Conservation (phyloP, 805 yeast genomes). For the Yarrowia yakushimensis region DNA sequence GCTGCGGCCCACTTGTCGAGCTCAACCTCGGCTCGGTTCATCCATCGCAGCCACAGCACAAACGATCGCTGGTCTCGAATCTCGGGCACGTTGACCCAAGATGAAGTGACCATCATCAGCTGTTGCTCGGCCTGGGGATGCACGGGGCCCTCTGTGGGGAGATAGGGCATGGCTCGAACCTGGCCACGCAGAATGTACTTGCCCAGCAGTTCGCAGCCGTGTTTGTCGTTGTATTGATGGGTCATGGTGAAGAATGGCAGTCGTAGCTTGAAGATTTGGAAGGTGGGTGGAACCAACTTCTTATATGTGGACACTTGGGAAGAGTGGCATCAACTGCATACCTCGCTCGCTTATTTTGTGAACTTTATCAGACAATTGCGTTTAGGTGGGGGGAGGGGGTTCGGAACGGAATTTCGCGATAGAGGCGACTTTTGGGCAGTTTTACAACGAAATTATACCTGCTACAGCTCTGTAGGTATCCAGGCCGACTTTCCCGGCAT, state of each 20-base stretch:
- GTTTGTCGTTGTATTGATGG: slow-evolving; percentile 20
- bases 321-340: slow-evolving; percentile 19
- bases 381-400: slow-evolving; percentile 8
- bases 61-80: slow-evolving; percentile 19
- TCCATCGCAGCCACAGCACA: slow-evolving; percentile 23
- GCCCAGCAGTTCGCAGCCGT: slow-evolving; percentile 24
- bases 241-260: background rate
- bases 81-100: slow-evolving; percentile 19
- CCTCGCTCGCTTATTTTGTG: slow-evolving; percentile 20
- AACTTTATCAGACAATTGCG: background rate
- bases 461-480: too few relatives aligned
- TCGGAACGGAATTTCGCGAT: background rate
- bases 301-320: slow-evolving; percentile 1
- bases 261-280: background rate
- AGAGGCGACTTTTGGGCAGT: background rate
- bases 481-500: background rate
- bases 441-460: background rate
- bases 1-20: slow-evolving; percentile 22
- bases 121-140: slow-evolving; percentile 24
- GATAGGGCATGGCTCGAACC: slow-evolving; percentile 15
- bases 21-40: slow-evolving; percentile 17
- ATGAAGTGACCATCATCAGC: slow-evolving; percentile 15
- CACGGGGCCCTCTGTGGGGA: slow-evolving; percentile 4
- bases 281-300: background rate
- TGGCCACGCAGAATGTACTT: slow-evolving; percentile 23